Percentiles rank a stretch among this genome's conserved stretches.
These are phyloP conservation scores for Ceratocystis cacaofunesta DNA, from an alignment of 2,329 filamentous ascomycete genomes.

Conservation along the genomic window DNA sequence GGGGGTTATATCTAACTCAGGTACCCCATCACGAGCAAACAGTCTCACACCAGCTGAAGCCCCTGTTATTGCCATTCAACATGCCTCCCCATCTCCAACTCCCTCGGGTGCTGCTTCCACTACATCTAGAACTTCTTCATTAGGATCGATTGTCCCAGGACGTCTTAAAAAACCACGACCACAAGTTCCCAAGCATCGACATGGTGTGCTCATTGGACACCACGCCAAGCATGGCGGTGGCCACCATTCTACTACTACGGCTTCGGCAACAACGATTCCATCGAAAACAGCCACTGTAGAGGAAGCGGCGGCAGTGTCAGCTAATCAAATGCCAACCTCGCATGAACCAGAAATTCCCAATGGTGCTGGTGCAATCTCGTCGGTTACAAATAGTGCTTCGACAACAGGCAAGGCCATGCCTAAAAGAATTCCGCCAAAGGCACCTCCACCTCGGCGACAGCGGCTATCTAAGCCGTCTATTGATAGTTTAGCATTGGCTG, in stretches of 20 bases:
- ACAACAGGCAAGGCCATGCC: background rate
- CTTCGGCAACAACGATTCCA: background rate
- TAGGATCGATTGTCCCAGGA: background rate
- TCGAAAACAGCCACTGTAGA: background rate
- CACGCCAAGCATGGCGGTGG: slow-evolving; percentile 12
- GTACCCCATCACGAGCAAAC: background rate
- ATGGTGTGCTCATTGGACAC: slow-evolving; percentile 33
- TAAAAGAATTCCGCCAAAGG: slow-evolving; percentile 32
- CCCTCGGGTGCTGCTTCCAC: slow-evolving; percentile 3
- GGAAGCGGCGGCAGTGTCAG: background rate
- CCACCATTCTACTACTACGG: background rate
- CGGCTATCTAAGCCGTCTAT: slow-evolving; percentile 23
- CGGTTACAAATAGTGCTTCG: background rate
- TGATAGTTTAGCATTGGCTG: background rate
- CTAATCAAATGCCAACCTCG: background rate
- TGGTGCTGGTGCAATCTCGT: background rate
- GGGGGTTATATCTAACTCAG: slow-evolving; percentile 1
- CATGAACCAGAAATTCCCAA: background rate
- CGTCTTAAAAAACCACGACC: slow-evolving; percentile 35
- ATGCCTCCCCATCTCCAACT: background rate
- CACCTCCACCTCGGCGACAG: slow-evolving; percentile 32
- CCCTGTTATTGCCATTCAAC: background rate
- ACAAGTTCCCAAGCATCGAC: slow-evolving; percentile 41
- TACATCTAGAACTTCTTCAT: background rate
- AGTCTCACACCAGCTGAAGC: slow-evolving; percentile 8